Base-by-base conservation (phyloP, 2,329 filamentous ascomycete species). In the Akanthomyces dipterigenus region DNA sequence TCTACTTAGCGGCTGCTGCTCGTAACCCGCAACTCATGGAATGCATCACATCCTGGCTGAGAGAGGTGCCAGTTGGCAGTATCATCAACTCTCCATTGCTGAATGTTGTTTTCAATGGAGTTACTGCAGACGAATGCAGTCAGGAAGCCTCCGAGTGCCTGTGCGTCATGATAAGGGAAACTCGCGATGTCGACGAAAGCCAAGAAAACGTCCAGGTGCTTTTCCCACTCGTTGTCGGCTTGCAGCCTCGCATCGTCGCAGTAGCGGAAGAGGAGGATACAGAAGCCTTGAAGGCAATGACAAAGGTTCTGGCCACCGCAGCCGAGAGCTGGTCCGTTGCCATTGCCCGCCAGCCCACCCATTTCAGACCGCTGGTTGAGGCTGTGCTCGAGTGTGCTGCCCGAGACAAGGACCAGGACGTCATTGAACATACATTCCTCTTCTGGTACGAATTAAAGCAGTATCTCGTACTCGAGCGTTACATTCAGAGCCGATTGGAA, bases 361-460 rank as follows among this genome's bases (percentile, higher is more conserved):
- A 93, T 55, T 98, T 98, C 78, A 84, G 90, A 43, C 86, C 85
- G 12, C 80, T 99, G 5, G 93, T 99, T 12, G 92, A 97, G 69
- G 87, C 89, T 7, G 87, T 99, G 18, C 82, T 98, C n/a, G 93
- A 98, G 76, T 96, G 92, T 70, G 93, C 91, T 63, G 85, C 89
- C 12, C 84, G 89, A 66, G 95, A 99, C 73, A 87, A 87, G 71
- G 93, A 97, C 59, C 86, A 89, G 64, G 95, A 99, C 66, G 91
- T 93, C 5, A 92, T 99, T 65, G 90, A 91, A 59, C 87, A 95
- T 69, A 99, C 96, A 0, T 99, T 99, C 76, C 87, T 86, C 67
- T 98, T 99, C 77, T 99, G 95, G 95, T 98, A 96, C 72, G 95
- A 99, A 71, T 82, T 99, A 51, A 99, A 99, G 79, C 92, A 97